These are phyloP conservation scores for Penicillium macrosclerotiorum DNA, from an alignment of 495 filamentous ascomycete species.

Conservation along the genomic window DNA sequence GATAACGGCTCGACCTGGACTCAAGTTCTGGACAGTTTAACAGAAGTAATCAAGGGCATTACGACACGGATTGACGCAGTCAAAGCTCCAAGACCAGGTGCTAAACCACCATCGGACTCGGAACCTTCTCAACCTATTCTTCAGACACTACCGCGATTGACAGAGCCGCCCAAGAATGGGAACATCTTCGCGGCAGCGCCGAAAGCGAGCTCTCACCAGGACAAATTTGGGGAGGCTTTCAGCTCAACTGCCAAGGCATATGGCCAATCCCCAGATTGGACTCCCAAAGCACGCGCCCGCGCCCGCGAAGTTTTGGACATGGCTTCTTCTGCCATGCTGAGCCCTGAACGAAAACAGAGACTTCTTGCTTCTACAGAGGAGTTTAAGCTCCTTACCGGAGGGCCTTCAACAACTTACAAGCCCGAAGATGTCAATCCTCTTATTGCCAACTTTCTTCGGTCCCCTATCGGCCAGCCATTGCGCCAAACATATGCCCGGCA, in stretches of 20 bases:
- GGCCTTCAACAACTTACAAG: conserved; percentile 27
- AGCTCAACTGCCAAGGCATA: conserved; percentile 56
- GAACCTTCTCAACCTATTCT: conserved; percentile 35
- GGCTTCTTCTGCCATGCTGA: conserved; percentile 41
- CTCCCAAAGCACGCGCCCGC: conserved; percentile 41
- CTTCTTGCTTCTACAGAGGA: conserved; percentile 36
- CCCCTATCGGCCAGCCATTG: conserved; percentile 65
- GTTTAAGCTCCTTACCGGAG: conserved; percentile 38
- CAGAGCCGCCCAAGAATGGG: conserved; percentile 54
- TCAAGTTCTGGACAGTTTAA: conserved; percentile 66
- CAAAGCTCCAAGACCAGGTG: conserved; percentile 46
- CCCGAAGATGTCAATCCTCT: conserved; percentile 40
- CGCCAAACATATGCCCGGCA: conserved; percentile 65
- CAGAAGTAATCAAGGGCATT: conserved; percentile 64
- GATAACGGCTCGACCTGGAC: conserved; percentile 75
- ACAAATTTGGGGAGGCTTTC: conserved; percentile 51
- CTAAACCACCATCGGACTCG: conserved; percentile 25
- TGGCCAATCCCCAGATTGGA: conserved; percentile 56
- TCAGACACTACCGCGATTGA: conserved; percentile 48
- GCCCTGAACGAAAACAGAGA: conserved; percentile 43
- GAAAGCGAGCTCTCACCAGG: conserved; percentile 44
- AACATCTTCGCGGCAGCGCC: conserved; percentile 55
- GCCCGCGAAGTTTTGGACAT: conserved; percentile 41
- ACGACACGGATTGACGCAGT: conserved; percentile 60
- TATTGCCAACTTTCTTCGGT: conserved; percentile 36